Evolutionary conservation across 805 yeast genomes (phyloP).

Genomic region (Ogataea parapolymorpha): DNA sequence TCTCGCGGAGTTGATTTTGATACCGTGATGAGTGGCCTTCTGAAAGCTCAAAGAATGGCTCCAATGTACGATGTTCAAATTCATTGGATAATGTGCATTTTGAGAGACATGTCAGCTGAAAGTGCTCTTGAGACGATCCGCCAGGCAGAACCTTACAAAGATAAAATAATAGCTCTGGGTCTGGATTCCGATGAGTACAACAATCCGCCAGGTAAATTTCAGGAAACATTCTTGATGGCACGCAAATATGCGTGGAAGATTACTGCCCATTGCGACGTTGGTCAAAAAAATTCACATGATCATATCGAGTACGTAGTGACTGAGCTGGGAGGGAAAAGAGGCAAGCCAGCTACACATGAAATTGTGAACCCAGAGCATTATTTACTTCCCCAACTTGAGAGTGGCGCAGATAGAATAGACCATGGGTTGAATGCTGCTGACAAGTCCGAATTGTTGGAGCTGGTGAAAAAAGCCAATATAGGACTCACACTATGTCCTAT

Average conservation of each 20-base stretch:
- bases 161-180: constrained; percentile 42
- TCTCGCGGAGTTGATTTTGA: constrained; percentile 40
- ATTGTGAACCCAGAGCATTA: constrained; percentile 25
- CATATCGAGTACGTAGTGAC: constrained; percentile 29
- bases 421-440: constrained; percentile 43
- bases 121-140: constrained; percentile 38
- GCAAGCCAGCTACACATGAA: constrained; percentile 30
- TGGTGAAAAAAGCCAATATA: constrained; percentile 34
- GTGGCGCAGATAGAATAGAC: constrained; percentile 41
- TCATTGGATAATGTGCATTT: constrained; percentile 43
- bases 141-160: constrained; percentile 31
- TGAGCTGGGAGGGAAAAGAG: constrained; percentile 18
- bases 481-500: constrained; percentile 43
- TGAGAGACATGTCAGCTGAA: constrained; percentile 42
- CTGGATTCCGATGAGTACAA: constrained; percentile 44
- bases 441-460: constrained; percentile 31
- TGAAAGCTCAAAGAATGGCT: constrained; percentile 42
- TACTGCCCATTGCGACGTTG: constrained; percentile 44
- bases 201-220: constrained; percentile 41
- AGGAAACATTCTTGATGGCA: constrained; percentile 36
- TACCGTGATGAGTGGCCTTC: constrained; percentile 37
- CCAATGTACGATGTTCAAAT: constrained; percentile 35
- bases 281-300: constrained; percentile 42
- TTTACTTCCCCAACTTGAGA: constrained; percentile 5
- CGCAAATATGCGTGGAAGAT: constrained; percentile 35